These are phyloP conservation scores for Chalciporus piperatus DNA, from an alignment of 768 basidiomycete genomes.

Conservation along the genomic window DNA sequence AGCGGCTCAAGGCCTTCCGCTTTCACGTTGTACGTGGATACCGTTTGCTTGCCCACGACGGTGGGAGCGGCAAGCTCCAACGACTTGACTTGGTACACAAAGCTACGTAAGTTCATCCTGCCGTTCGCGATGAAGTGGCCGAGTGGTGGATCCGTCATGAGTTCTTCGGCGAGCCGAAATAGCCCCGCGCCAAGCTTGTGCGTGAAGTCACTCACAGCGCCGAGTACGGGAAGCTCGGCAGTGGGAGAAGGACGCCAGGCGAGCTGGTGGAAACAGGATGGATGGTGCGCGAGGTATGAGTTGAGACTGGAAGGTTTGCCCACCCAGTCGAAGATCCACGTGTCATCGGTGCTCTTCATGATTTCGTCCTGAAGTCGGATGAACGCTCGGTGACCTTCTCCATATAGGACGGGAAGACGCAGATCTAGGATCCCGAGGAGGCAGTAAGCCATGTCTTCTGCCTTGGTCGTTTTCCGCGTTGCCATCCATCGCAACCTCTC, in stretches of 20 bases:
- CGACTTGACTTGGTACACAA: constrained; percentile 21
- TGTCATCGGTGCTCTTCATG: constrained; percentile 26
- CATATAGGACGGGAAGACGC: constrained; percentile 28
- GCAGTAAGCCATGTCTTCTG: constrained; percentile 31
- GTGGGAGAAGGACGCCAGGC: constrained; percentile 9
- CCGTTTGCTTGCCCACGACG: constrained; percentile 9
- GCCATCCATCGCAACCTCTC: constrained; percentile 30
- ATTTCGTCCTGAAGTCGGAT: constrained; percentile 28
- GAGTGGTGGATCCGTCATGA: constrained; percentile 23
- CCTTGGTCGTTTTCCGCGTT: constrained; percentile 24
- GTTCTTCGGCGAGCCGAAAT: constrained; percentile 15
- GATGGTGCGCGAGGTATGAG: constrained; percentile 24
- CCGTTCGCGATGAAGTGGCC: constrained; percentile 31
- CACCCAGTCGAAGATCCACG: constrained; percentile 28
- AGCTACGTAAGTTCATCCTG: constrained; percentile 27
- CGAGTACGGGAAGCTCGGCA: constrained; percentile 7
- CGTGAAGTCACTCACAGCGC: constrained; percentile 12
- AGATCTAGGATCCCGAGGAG: constrained; percentile 28
- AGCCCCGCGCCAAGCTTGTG: constrained; percentile 14
- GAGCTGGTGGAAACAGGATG: constrained; percentile 20
- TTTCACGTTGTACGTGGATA: constrained; percentile 19
- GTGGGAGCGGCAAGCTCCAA: constrained; percentile 6
- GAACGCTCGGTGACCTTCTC: constrained; percentile 22
- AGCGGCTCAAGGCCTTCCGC: constrained; percentile 18
- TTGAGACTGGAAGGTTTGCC: constrained; percentile 25